Conservation (phyloP, 495 filamentous ascomycete genomes). For the Podospora sp. region DNA sequence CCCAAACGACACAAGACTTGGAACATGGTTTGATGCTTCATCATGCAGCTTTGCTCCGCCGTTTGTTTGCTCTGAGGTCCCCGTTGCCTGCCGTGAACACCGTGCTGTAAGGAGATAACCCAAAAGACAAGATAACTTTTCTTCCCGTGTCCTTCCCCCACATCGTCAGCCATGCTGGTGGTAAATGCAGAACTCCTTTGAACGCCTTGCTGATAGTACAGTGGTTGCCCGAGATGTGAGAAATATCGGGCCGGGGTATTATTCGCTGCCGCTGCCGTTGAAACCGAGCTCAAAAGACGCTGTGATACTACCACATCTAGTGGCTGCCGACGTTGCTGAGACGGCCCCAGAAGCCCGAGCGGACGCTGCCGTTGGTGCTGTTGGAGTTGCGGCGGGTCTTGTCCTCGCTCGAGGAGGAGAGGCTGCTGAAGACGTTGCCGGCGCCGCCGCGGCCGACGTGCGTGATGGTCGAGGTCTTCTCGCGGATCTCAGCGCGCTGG, state of each 20-base stretch:
- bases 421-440: constrained; percentile 65
- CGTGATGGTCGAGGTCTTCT: constrained; percentile 57
- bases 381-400: constrained; percentile 37
- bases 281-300: background rate
- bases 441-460: constrained; percentile 88
- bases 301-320: background rate
- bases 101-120: background rate
- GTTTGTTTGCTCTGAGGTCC: constrained; percentile 15
- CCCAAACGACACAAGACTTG: background rate
- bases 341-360: constrained; percentile 20
- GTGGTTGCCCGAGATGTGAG: background rate
- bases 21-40: background rate
- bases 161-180: background rate
- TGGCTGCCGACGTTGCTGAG: constrained; percentile 21
- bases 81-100: background rate
- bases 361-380: constrained; percentile 32
- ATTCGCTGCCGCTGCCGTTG: background rate
- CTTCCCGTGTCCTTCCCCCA: background rate
- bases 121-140: constrained; percentile 7
- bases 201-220: constrained; percentile 1
- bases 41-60: constrained; percentile 4
- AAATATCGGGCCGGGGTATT: background rate
- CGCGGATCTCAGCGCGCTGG: constrained; percentile 61
- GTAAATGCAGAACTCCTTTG: background rate
- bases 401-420: constrained; percentile 14